Evolutionary conservation across 805 yeast genomes (phyloP).

Genomic region (Barnettozyma pratensis): DNA sequence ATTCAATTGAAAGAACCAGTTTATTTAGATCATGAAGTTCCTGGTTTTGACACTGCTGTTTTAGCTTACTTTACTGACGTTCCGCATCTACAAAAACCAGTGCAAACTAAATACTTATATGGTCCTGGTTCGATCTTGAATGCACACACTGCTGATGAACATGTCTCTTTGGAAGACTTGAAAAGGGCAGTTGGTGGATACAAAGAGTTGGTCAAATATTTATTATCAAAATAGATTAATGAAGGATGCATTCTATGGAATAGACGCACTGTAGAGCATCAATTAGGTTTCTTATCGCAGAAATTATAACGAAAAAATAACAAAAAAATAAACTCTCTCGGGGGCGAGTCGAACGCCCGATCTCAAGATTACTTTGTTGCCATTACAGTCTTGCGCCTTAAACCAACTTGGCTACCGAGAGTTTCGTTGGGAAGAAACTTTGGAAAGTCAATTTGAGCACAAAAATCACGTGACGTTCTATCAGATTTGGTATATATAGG

Average conservation of each 20-base stretch:
- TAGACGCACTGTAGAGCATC: too few species aligned
- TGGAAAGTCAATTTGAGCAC: too few species aligned
- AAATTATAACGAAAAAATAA: too few species aligned
- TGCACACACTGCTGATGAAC: conserved; percentile 58
- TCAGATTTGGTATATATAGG: too few species aligned
- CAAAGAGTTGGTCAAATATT: conserved; percentile 25
- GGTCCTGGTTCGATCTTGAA: conserved; percentile 64
- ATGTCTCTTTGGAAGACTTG: conserved; percentile 42
- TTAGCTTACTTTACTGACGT: conserved; percentile 51
- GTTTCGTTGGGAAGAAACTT: not conserved
- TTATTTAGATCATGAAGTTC: conserved; percentile 46
- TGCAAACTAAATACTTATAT: conserved; percentile 43
- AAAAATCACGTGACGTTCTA: too few species aligned
- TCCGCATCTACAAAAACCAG: conserved; percentile 33
- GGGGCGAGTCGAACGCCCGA: conserved; percentile 23
- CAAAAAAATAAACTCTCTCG: conserved; percentile 13
- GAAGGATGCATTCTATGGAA: not conserved
- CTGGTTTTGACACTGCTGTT: conserved; percentile 54
- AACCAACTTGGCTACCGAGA: conserved; percentile 23
- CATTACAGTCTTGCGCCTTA: conserved; percentile 22
- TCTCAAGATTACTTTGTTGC: conserved; percentile 16
- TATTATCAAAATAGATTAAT: conserved; percentile 7
- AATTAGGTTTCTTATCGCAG: too few species aligned
- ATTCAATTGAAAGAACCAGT: conserved; percentile 30
- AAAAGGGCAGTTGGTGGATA: conserved; percentile 48